phyloP scores from a whole-genome alignment of 2,329 filamentous ascomycete species.

The Metarhizium brunneum region DNA sequence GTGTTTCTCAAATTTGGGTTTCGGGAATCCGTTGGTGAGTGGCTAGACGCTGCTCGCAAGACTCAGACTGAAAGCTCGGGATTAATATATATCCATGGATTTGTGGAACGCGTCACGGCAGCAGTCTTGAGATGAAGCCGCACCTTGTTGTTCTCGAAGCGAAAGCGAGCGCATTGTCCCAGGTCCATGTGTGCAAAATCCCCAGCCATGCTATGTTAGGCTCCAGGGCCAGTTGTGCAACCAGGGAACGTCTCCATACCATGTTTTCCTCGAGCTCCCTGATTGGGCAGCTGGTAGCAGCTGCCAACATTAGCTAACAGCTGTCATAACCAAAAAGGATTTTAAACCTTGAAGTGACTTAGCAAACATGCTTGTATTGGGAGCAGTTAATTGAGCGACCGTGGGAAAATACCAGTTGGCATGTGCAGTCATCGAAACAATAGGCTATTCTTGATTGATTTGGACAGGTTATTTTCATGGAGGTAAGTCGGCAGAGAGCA shows the following conservation, averaged over 20 bases:
- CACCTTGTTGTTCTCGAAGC: background rate
- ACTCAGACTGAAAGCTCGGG: background rate
- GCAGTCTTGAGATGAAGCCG: background rate
- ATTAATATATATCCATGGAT: background rate
- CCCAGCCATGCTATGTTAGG: background rate
- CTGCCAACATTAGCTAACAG: background rate
- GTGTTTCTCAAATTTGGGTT: background rate
- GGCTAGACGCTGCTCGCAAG: background rate
- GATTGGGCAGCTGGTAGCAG: background rate
- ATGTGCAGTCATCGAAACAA: too few species aligned
- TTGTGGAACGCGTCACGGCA: slow-evolving; percentile 3
- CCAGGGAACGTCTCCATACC: background rate
- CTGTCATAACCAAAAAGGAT: background rate
- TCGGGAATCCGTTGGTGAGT: background rate
- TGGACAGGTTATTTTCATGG: too few species aligned
- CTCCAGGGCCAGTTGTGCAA: background rate
- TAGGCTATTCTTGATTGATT: too few species aligned
- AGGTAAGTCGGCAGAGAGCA: too few species aligned
- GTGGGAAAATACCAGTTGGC: background rate
- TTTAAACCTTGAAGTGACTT: too few species aligned
- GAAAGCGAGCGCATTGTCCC: slow-evolving; percentile 1
- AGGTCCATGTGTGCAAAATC: background rate
- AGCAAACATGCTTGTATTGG: background rate
- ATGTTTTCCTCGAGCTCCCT: background rate
- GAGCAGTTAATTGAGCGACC: background rate